Evolutionary conservation across 768 basidiomycete genomes (phyloP).

Genomic region (Hydnomerulius pinastri): DNA sequence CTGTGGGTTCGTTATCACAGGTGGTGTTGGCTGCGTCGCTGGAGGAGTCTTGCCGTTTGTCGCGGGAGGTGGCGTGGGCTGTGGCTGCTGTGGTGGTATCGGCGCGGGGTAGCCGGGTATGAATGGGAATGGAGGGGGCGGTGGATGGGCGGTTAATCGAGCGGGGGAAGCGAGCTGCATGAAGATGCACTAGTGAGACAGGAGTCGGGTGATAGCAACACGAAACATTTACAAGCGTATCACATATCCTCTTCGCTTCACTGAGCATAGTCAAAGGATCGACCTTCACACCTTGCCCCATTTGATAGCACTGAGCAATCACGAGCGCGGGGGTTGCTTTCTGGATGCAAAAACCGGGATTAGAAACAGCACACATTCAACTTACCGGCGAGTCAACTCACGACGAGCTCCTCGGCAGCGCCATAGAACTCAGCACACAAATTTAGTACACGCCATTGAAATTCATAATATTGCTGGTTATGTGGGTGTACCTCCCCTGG

Average conservation of each 20-base stretch:
- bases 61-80: slow-evolving; percentile 39
- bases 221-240: slow-evolving; percentile 57
- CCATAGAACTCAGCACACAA: slow-evolving; percentile 85
- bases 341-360: slow-evolving; percentile 24
- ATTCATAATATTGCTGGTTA: slow-evolving; percentile 82
- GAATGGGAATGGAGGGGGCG: slow-evolving; percentile 56
- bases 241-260: slow-evolving; percentile 79
- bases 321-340: slow-evolving; percentile 67
- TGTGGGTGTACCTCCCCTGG: slow-evolving; percentile 56
- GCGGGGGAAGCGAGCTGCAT: slow-evolving; percentile 72
- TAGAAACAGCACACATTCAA: slow-evolving; percentile 9
- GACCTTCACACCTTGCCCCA: slow-evolving; percentile 66
- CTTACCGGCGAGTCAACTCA: slow-evolving; percentile 41
- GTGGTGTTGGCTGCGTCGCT: slow-evolving; percentile 35
- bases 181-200: slow-evolving; percentile 13
- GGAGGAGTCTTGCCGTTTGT: slow-evolving; percentile 36
- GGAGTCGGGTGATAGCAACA: background rate
- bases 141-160: slow-evolving; percentile 65
- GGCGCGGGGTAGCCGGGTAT: slow-evolving; percentile 41
- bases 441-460: slow-evolving; percentile 83
- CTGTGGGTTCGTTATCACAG: slow-evolving; percentile 69
- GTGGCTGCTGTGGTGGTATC: slow-evolving; percentile 31
- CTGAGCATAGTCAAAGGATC: slow-evolving; percentile 73
- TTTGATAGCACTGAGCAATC: slow-evolving; percentile 78
- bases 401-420: slow-evolving; percentile 81